These are phyloP conservation scores for Eutrema yunnanense DNA, from an alignment of 345 rosid genomes.

Conservation along the genomic window DNA sequence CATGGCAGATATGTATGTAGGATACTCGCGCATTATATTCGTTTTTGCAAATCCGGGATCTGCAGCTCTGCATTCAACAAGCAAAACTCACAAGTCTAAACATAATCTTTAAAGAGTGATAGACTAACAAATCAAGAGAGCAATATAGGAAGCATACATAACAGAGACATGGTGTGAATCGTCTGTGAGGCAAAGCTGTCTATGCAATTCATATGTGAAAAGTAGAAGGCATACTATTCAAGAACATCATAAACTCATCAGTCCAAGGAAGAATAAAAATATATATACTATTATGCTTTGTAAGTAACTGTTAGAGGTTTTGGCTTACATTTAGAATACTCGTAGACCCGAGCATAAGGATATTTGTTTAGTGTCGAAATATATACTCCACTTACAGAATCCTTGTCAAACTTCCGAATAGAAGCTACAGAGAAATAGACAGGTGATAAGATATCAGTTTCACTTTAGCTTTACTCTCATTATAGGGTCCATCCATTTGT, in stretches of 20 bases:
- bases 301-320: not conserved
- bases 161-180: conserved; percentile 49
- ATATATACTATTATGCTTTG: not conserved
- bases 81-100: not conserved
- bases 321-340: conserved; percentile 71
- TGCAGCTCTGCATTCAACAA: conserved; percentile 46
- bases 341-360: conserved; percentile 54
- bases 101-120: not conserved
- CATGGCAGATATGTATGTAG: conserved; percentile 35
- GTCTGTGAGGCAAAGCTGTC: conserved; percentile 44
- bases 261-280: not conserved
- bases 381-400: conserved; percentile 46
- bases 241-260: conserved; percentile 21
- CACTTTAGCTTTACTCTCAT: not conserved
- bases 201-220: conserved; percentile 70
- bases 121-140: not conserved
- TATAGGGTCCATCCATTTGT: not conserved
- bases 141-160: conserved; percentile 41
- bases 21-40: conserved; percentile 76
- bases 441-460: not conserved
- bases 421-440: conserved; percentile 34
- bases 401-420: conserved; percentile 45
- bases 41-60: conserved; percentile 81
- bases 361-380: conserved; percentile 40
- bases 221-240: conserved; percentile 63